A percentile compares a stretch with the other conserved stretches of the same genome.
These are phyloP conservation scores for Gelatoporia subvermispora DNA, from an alignment of 768 basidiomycete species.

Conservation along the genomic window DNA sequence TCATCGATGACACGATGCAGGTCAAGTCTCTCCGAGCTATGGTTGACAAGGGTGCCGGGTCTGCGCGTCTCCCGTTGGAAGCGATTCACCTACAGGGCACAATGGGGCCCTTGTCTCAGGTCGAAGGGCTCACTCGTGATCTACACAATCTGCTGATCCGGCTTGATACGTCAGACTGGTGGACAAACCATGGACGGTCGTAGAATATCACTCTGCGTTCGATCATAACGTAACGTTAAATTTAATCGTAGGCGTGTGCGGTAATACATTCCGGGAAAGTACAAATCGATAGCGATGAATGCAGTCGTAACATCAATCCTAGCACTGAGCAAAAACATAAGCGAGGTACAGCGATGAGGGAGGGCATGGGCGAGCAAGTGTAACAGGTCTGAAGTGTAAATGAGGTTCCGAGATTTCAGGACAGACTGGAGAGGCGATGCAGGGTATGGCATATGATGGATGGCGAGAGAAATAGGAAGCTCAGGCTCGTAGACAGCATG, in stretches of 20 bases:
- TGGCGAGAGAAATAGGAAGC: background rate
- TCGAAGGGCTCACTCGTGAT: slow-evolving; percentile 45
- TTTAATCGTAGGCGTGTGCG: background rate
- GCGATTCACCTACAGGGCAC: slow-evolving; percentile 10
- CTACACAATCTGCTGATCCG: slow-evolving; percentile 51
- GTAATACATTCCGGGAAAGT: background rate
- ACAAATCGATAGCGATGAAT: no score
- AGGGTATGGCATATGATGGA: slow-evolving; percentile 8
- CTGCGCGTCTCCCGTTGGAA: slow-evolving; percentile 14
- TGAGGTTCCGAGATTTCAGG: background rate
- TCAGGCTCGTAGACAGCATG: background rate
- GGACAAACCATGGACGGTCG: slow-evolving; percentile 27
- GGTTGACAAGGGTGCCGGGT: slow-evolving; percentile 43
- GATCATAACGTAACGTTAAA: background rate
- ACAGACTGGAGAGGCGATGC: slow-evolving; percentile 1
- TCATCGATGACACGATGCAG: slow-evolving; percentile 28
- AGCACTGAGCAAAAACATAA: slow-evolving; percentile 7
- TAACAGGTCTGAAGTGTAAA: no score
- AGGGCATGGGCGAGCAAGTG: background rate
- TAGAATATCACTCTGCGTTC: background rate
- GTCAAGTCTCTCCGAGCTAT: slow-evolving; percentile 49
- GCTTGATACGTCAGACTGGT: slow-evolving; percentile 56
- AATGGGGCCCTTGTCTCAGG: slow-evolving; percentile 4
- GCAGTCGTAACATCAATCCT: no score
- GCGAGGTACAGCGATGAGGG: background rate